Conservation (phyloP, 148 eudicot genomes). For the Arctostaphylos glauca region DNA sequence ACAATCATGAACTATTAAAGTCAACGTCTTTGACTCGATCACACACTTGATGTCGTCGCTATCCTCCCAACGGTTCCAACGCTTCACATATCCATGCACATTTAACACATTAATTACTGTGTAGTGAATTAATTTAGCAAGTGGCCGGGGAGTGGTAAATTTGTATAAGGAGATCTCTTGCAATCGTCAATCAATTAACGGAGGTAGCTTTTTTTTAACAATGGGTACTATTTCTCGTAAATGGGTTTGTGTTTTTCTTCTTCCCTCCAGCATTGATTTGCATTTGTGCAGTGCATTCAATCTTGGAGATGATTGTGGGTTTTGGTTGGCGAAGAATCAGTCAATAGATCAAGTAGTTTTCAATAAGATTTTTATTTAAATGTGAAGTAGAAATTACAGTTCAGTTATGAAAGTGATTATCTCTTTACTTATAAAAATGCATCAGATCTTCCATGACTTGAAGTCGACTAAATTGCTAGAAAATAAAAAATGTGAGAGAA, state of each 20-base stretch:
- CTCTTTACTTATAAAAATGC: no score
- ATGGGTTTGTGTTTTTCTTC: constrained; percentile 9
- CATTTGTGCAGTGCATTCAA: constrained; percentile 18
- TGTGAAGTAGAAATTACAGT: no score
- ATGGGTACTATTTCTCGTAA: not conserved
- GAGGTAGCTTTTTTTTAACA: not conserved
- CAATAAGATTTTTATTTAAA: no score
- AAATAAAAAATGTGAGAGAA: no score
- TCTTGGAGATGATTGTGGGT: constrained; percentile 13
- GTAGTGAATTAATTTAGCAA: not conserved
- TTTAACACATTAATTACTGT: constrained; percentile 10
- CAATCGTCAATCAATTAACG: not conserved
- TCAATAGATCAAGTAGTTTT: no score
- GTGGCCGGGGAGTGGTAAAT: not conserved
- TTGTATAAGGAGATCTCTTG: constrained; percentile 12
- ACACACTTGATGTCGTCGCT: not conserved
- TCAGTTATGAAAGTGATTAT: no score
- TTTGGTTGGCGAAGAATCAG: not conserved
- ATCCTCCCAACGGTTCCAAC: constrained; percentile 15
- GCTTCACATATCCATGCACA: not conserved
- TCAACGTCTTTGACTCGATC: not conserved
- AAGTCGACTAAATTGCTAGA: no score
- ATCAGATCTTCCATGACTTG: no score
- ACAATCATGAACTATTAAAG: not conserved
- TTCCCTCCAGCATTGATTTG: constrained; percentile 16